phyloP scores from a whole-genome alignment of 306 rosid species.

The Luffa aegyptiaca region DNA sequence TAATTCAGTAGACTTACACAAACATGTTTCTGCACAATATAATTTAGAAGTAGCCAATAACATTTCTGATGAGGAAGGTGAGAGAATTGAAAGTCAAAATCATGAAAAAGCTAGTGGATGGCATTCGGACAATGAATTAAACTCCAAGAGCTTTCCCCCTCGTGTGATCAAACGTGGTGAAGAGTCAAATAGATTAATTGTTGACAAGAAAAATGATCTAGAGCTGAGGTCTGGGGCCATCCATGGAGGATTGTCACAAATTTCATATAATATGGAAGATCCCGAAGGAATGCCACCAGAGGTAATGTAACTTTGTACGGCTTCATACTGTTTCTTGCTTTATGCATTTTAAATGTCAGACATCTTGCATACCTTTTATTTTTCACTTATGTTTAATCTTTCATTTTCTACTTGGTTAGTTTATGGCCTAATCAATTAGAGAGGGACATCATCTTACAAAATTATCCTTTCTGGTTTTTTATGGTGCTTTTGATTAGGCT shows the following conservation, averaged over 20 bases:
- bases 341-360: constrained; percentile 14
- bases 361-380: constrained; percentile 7
- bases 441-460: background rate
- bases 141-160: constrained; percentile 38
- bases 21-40: constrained; percentile 29
- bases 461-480: background rate
- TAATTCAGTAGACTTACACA: constrained; percentile 49
- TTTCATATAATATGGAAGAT: constrained; percentile 37
- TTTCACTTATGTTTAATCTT: background rate
- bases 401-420: background rate
- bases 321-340: constrained; percentile 21
- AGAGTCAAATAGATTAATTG: constrained; percentile 27
- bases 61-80: constrained; percentile 56
- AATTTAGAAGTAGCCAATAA: constrained; percentile 43
- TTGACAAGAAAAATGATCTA: constrained; percentile 35
- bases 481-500: background rate
- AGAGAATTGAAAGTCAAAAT: constrained; percentile 25
- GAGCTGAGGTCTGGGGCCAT: constrained; percentile 30
- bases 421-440: background rate
- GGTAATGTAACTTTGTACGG: constrained; percentile 35
- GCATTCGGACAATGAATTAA: constrained; percentile 73
- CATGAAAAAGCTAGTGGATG: constrained; percentile 33
- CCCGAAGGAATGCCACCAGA: constrained; percentile 86
- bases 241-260: constrained; percentile 27
- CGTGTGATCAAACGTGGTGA: constrained; percentile 25